Conservation (phyloP, 1,284 basidiomycete genomes). For the Ceratobasidium sp. region DNA sequence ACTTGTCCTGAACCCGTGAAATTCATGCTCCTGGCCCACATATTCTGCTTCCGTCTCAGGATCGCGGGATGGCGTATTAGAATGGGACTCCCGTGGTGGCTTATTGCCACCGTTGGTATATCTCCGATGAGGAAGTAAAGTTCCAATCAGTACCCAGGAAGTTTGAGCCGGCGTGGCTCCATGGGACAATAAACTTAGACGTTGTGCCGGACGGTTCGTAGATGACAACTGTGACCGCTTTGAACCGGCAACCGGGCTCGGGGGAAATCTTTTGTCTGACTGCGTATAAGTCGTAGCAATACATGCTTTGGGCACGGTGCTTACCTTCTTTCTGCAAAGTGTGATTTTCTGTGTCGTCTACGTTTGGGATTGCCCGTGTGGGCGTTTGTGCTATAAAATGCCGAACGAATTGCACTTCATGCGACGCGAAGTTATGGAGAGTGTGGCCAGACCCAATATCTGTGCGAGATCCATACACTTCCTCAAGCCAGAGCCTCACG, state of each 20-base stretch:
- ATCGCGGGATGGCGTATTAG: constrained; percentile 6
- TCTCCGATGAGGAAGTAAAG: background rate
- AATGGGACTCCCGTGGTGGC: background rate
- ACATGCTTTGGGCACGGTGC: background rate
- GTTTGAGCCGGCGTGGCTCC: no score
- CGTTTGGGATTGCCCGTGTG: background rate
- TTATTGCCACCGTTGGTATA: background rate
- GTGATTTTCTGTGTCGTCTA: background rate
- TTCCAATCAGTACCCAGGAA: no score
- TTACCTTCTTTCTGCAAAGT: constrained; percentile 1
- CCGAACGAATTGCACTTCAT: background rate
- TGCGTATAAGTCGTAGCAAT: background rate
- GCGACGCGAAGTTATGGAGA: background rate
- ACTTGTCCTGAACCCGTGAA: no score
- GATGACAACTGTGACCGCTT: background rate
- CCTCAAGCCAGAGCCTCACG: constrained; percentile 21
- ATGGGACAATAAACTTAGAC: no score
- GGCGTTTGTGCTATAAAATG: background rate
- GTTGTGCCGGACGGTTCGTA: no score
- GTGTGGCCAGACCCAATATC: background rate
- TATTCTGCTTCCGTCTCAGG: background rate
- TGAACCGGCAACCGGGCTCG: background rate
- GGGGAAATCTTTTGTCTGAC: constrained; percentile 6
- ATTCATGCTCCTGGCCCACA: background rate
- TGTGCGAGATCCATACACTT: background rate